Percentiles rank a stretch among this genome's conserved stretches.
Conservation (phyloP, 2,329 filamentous ascomycete species). For the Myriosclerotinia duriaeana region DNA sequence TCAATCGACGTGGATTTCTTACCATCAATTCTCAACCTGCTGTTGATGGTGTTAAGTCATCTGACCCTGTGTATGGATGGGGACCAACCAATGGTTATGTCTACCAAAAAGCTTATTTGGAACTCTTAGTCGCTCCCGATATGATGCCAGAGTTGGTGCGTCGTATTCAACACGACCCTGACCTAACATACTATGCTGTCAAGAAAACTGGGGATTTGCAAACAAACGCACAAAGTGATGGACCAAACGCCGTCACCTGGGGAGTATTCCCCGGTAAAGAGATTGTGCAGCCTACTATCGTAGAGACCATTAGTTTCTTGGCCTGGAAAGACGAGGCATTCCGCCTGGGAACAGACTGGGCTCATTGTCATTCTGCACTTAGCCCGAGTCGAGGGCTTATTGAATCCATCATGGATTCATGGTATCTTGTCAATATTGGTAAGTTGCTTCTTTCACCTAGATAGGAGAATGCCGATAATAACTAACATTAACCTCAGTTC, state of each 20-base stretch:
- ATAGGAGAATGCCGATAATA: conserved; percentile 15
- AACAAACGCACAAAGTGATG: conserved; percentile 81
- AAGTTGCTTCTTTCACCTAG: conserved; percentile 43
- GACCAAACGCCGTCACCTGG: conserved; percentile 98
- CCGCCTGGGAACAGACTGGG: conserved; percentile 89
- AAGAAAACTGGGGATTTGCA: conserved; percentile 78
- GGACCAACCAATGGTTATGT: conserved; percentile 93
- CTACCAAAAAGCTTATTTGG: conserved; percentile 96
- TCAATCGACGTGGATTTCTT: conserved; percentile 84
- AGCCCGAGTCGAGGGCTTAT: conserved; percentile 79
- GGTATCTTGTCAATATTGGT: conserved; percentile 96
- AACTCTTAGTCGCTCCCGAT: conserved; percentile 81
- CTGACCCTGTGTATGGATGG: conserved; percentile 86
- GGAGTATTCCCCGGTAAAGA: conserved; percentile 98
- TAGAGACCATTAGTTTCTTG: conserved; percentile 94
- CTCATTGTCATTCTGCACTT: conserved; percentile 77
- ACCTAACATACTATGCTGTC: conserved; percentile 92
- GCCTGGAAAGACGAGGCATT: conserved; percentile 99
- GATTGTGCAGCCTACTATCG: conserved; percentile 99
- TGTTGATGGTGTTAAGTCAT: conserved; percentile 86
- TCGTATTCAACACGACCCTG: conserved; percentile 73
- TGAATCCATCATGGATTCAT: conserved; percentile 79
- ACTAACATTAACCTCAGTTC: conserved; percentile 56
- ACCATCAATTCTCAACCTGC: conserved; percentile 98
- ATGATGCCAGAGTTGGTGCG: conserved; percentile 74